Base-by-base conservation (phyloP, 805 yeast species). In the Zygosaccharomyces lentus region DNA sequence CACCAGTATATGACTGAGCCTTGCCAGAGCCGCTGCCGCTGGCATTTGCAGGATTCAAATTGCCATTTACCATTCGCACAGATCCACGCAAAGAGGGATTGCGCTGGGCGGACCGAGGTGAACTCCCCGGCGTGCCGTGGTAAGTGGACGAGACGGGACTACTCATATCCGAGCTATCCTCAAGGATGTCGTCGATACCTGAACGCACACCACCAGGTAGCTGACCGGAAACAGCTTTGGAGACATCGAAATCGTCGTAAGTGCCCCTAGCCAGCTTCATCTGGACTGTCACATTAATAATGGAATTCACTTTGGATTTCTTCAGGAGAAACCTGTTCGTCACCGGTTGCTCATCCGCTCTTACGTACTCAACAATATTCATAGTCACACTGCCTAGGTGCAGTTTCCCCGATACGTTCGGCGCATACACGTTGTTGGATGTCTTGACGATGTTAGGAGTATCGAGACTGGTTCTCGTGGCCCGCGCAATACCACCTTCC, bases 271-370 rank as follows among this genome's bases (percentile, higher is more conserved):
- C 53, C 36, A 71, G 58, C 34, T 69, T 72, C 54, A 85, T 64
- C 4, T 71, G 69, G n/a, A 86, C 68, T 1, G 82, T 73, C 34
- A 87, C 50, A 49, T 76, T 81, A 32, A 84, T 64, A n/a, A 87
- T 84, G 2, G 95, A 82, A 62, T 91, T 91, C 15, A 91, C 80
- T 53, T 87, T 87, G 1, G 95, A 84, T 23, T 87, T 76, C 56
- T 82, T 82, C 30, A 91, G 69, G 36, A 91, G 67, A 55, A 84
- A 88, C 50, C 86, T 72, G 50, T 83, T 73, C 2, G 82, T 71
- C 3, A 74, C 65, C 3, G 78, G 72, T 43, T 74, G 73, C 26
- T 72, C 70, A 45, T 76, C 78, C 52, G 54, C 64, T 23, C 67
- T 64, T 4, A 83, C 75, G 61, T 82, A 87, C 55, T 88, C 95